Percentiles rank a stretch among this genome's conserved stretches.
phyloP scores from a whole-genome alignment of 2,329 filamentous ascomycete genomes.

The Elsinoe ampelina region DNA sequence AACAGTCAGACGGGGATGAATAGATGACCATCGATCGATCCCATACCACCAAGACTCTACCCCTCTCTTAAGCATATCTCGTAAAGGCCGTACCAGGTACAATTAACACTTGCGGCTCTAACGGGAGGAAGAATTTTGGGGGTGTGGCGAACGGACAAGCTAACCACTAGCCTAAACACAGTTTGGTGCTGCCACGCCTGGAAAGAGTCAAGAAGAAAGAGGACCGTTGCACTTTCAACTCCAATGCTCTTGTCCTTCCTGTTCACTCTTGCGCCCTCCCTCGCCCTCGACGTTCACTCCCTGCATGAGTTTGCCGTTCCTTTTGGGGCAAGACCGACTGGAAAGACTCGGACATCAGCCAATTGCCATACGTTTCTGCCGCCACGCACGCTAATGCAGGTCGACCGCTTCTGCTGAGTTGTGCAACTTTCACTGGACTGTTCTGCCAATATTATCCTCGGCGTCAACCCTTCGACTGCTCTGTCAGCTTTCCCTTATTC shows the following conservation, averaged over 20 bases:
- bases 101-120: not conserved
- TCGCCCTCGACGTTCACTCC: not conserved
- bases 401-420: not conserved
- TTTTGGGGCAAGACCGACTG: not conserved
- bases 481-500: not conserved
- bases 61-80: not conserved
- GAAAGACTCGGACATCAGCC: not conserved
- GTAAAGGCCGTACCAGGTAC: not conserved
- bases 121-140: not conserved
- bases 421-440: not conserved
- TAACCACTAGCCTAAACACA: not conserved
- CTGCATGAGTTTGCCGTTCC: not conserved
- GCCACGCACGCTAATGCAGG: constrained; percentile 2
- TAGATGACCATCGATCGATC: not conserved
- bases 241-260: not conserved
- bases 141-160: not conserved
- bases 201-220: not conserved
- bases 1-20: not conserved
- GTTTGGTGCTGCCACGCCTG: constrained; percentile 4
- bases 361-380: not conserved
- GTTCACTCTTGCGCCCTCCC: not conserved
- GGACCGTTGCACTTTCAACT: not conserved
- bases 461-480: not conserved
- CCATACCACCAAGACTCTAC: not conserved
- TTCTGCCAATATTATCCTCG: not conserved